phyloP scores from a whole-genome alignment of 2,329 filamentous ascomycete species.

The Ambrosiella cleistominuta region DNA sequence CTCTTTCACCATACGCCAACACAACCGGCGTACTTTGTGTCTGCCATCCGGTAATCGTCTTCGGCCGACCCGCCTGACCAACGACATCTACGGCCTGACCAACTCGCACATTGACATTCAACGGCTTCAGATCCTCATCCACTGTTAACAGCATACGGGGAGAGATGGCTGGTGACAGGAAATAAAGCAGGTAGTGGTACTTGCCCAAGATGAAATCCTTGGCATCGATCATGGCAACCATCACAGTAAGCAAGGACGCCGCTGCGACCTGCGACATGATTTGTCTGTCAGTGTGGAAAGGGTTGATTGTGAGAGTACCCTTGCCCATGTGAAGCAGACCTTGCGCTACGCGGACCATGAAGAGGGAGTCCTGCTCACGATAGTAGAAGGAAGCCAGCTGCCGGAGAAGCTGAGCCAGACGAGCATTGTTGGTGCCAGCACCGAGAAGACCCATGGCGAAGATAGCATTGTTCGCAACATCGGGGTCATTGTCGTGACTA shows the following conservation, averaged over 20 bases:
- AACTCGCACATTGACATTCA: constrained; percentile 90
- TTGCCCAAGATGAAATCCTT: constrained; percentile 58
- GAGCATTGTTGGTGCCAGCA: constrained; percentile 94
- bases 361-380: constrained; percentile 84
- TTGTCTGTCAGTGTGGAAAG: constrained; percentile 98
- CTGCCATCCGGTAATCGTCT: constrained; percentile 99
- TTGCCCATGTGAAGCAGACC: constrained; percentile 98
- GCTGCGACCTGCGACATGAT: constrained; percentile 83
- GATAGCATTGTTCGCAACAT: constrained; percentile 95
- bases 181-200: constrained; percentile 90
- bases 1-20: constrained; percentile 83
- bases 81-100: constrained; percentile 97
- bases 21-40: constrained; percentile 98
- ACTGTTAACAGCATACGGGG: constrained; percentile 91
- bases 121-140: constrained; percentile 81
- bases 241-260: constrained; percentile 72
- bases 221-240: constrained; percentile 87
- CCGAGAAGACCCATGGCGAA: constrained; percentile 97
- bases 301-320: constrained; percentile 84
- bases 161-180: constrained; percentile 90
- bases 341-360: constrained; percentile 98
- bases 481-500: constrained; percentile 95
- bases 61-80: constrained; percentile 86
- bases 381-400: constrained; percentile 98
- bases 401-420: constrained; percentile 79